Base-by-base conservation (phyloP, 192 early-diverging fungal species). In the Dimargaris xerosporica region DNA sequence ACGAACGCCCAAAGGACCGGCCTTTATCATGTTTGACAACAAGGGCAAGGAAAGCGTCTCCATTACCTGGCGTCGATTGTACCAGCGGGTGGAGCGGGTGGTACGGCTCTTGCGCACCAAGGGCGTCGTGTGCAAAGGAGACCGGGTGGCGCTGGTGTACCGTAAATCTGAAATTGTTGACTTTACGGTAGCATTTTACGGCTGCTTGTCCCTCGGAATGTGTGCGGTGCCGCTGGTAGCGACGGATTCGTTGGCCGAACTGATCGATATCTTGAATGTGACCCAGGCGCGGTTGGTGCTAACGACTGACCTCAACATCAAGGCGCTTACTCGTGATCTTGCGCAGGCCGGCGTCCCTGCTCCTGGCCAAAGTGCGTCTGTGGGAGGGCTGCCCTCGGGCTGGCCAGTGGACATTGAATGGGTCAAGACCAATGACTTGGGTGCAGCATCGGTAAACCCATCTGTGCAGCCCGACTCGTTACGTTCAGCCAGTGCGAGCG, bases 211-310 rank as follows among this genome's bases (percentile, higher is more conserved):
- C 63, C 81, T 82, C 12, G 91, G 91, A 25, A 72, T 88, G 69
- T 82, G 84, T 2, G 91, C 91, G 3, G 89, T 93, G 15, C 91
- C 91, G 10, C 79, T 93, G 63, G 86, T 90, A 25, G 84, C 90
- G 1, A 80, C 78, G 25, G 89, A 91, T 55, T 87, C 90, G 43
- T 76, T 90, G 61, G 78, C 82, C 1, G 91, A 93, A 66, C 73
- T 91, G 28, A 73, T 80, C 29, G 85, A 85, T 54, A 86, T 91
- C 34, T 73, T 93, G 50, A 82, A 77, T 31, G 78, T 78, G 34
- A 85, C 88, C 13, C 71, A 78, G 46, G 66, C 83, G 23, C 72
- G 70, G 54, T 69, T 93, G 11, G 87, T 85, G 29, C 71, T 93
- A n/a, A 90, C 90, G 2, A 89, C 90, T 13, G 89, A 93, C 16